These are phyloP conservation scores for Alternaria sp. DNA, from an alignment of 2,329 filamentous ascomycete genomes.

Conservation along the genomic window DNA sequence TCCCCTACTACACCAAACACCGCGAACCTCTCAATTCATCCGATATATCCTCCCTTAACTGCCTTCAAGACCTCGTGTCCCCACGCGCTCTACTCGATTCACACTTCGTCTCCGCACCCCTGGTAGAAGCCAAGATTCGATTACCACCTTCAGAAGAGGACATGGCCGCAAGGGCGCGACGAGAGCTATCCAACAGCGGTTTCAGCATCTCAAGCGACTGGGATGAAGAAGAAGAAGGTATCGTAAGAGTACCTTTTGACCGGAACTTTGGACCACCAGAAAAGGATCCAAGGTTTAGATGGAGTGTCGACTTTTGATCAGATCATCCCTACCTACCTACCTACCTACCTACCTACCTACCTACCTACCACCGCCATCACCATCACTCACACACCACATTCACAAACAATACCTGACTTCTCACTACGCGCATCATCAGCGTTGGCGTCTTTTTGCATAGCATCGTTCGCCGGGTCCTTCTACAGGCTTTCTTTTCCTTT, in stretches of 20 bases:
- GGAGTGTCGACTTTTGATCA: constrained; percentile 55
- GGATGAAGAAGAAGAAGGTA: constrained; percentile 31
- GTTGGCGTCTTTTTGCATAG: not conserved
- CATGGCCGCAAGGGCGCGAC: constrained; percentile 30
- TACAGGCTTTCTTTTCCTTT: not conserved
- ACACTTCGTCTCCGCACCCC: constrained; percentile 49
- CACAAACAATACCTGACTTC: not conserved
- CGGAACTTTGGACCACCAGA: constrained; percentile 40
- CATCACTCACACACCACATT: not conserved
- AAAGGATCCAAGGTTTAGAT: constrained; percentile 51
- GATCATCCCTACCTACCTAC: not conserved
- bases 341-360: not conserved
- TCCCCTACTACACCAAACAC: constrained; percentile 30
- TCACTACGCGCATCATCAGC: not conserved
- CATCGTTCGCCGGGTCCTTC: not conserved
- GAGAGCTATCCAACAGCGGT: constrained; percentile 29
- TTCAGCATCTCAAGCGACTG: constrained; percentile 31
- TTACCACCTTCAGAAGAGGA: constrained; percentile 45
- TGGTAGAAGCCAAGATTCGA: constrained; percentile 50
- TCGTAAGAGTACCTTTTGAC: constrained; percentile 44
- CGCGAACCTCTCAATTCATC: constrained; percentile 44
- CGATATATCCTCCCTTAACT: constrained; percentile 51
- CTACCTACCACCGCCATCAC: not conserved
- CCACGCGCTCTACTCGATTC: constrained; percentile 45
- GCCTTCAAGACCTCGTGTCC: constrained; percentile 52